Evolutionary conservation across 2,329 filamentous ascomycete species (phyloP).

Genomic region (Cadophora gregata): DNA sequence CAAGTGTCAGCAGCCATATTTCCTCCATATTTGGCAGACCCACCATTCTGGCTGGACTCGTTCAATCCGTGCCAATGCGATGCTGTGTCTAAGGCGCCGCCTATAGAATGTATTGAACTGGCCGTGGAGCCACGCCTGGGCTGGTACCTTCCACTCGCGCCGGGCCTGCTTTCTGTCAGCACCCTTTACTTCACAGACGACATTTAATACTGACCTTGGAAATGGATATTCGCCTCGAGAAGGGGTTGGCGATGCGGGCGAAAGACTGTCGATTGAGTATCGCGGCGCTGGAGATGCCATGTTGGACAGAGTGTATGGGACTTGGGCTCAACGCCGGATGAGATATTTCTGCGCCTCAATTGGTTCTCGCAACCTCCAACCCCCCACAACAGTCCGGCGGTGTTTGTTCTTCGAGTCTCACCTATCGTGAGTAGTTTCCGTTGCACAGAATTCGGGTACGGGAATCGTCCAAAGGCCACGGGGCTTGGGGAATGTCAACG

Average conservation of each 20-base stretch:
- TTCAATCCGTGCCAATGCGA: constrained; percentile 61
- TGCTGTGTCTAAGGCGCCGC: constrained; percentile 79
- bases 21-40: constrained; percentile 25
- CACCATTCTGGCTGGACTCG: constrained; percentile 87
- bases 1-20: constrained; percentile 23
- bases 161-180: constrained; percentile 43
- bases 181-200: not conserved
- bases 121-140: constrained; percentile 80
- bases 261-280: constrained; percentile 55
- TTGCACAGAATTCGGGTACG: not conserved
- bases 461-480: constrained; percentile 12
- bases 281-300: constrained; percentile 52
- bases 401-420: not conserved
- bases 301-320: constrained; percentile 19
- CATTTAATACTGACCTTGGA: constrained; percentile 51
- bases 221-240: constrained; percentile 57
- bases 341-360: constrained; percentile 15
- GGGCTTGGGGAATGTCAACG: not conserved
- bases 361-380: constrained; percentile 28
- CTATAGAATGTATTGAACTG: constrained; percentile 87
- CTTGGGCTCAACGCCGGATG: too few species aligned
- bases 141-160: constrained; percentile 48
- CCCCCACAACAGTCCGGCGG: constrained; percentile 28
- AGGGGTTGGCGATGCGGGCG: constrained; percentile 48
- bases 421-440: constrained; percentile 6